These are phyloP conservation scores for Peltaster fructicola DNA, from an alignment of 2,329 filamentous ascomycete genomes.

Conservation along the genomic window DNA sequence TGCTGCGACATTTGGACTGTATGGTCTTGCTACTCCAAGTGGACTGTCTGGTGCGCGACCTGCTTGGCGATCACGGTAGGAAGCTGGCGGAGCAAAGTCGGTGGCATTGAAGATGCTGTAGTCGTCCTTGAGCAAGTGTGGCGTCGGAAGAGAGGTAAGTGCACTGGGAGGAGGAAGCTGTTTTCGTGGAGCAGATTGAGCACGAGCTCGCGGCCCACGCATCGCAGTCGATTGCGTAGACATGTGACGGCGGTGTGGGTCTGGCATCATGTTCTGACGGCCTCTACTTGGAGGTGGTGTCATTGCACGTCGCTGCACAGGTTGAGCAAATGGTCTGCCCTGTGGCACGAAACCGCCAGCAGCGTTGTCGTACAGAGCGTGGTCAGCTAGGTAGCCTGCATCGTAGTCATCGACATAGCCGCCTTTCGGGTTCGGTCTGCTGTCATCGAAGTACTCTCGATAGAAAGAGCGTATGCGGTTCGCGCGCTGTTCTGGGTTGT, in stretches of 20 bases:
- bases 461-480: constrained; percentile 98
- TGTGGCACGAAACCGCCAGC: constrained; percentile 37
- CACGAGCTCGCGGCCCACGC: constrained; percentile 8
- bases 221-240: constrained; percentile 17
- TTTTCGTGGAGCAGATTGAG: constrained; percentile 28
- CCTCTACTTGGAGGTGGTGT: constrained; percentile 67
- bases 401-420: constrained; percentile 58
- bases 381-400: constrained; percentile 50
- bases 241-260: constrained; percentile 28
- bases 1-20: constrained; percentile 52
- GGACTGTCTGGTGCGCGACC: constrained; percentile 47
- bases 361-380: constrained; percentile 36
- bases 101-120: constrained; percentile 48
- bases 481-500: constrained; percentile 84
- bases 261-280: constrained; percentile 27
- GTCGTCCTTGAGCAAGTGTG: constrained; percentile 68
- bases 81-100: constrained; percentile 69
- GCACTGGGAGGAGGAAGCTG: constrained; percentile 54
- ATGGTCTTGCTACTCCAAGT: constrained; percentile 43
- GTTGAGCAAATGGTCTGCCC: constrained; percentile 55
- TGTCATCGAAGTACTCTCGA: constrained; percentile 97
- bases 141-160: constrained; percentile 65
- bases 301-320: constrained; percentile 79
- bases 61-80: constrained; percentile 43
- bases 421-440: constrained; percentile 30